A percentile compares a stretch with the other conserved stretches of the same genome.
These are phyloP conservation scores for Onygena corvina DNA, from an alignment of 2,329 filamentous ascomycete species.

Conservation along the genomic window DNA sequence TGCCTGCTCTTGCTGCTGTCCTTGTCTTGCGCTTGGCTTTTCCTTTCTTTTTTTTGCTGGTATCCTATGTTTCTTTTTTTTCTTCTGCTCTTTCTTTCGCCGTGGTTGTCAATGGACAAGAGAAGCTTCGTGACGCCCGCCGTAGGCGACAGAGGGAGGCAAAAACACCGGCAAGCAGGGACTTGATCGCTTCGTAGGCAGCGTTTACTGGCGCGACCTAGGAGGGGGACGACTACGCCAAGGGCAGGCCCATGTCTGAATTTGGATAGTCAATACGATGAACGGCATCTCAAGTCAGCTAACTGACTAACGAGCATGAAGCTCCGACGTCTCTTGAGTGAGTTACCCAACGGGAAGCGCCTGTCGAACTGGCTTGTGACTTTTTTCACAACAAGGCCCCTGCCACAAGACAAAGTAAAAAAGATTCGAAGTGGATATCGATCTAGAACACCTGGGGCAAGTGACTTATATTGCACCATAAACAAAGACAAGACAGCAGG, in stretches of 20 bases:
- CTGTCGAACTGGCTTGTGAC: neutral
- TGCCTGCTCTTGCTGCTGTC: neutral
- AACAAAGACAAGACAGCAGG: neutral
- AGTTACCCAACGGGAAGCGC: no score
- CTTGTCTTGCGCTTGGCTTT: neutral
- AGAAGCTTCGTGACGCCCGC: neutral
- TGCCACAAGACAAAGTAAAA: conserved; percentile 1
- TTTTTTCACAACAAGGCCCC: neutral
- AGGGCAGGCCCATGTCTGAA: neutral
- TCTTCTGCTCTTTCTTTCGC: neutral
- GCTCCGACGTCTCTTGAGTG: no score
- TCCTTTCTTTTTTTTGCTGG: neutral
- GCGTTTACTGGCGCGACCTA: neutral
- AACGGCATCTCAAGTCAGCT: neutral
- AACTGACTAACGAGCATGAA: no score
- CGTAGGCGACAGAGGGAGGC: neutral
- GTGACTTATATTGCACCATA: neutral
- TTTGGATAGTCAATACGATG: neutral
- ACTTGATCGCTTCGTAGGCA: neutral
- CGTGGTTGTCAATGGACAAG: neutral
- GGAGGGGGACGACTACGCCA: neutral
- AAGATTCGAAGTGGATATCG: neutral
- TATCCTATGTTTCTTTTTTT: neutral
- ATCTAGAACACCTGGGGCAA: conserved; percentile 1
- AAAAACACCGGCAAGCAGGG: neutral